A percentile compares a stretch with the other conserved stretches of the same genome.
Conservation (phyloP, 805 yeast genomes). For the Lachancea kluyveri region DNA sequence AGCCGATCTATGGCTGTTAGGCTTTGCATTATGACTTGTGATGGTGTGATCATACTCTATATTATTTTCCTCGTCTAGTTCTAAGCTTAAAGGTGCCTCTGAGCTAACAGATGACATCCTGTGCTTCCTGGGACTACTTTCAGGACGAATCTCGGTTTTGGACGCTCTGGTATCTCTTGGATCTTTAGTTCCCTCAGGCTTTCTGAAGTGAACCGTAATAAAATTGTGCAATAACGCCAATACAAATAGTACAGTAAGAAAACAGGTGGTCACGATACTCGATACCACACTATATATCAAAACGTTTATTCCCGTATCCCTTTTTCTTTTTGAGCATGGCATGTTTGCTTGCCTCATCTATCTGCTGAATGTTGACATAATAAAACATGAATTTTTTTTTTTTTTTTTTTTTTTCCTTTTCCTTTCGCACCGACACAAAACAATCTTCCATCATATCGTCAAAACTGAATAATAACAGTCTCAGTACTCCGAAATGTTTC, state of each 20-base stretch:
- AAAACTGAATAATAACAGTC: too few species aligned
- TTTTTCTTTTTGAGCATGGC: too few species aligned
- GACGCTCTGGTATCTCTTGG: constrained; percentile 28
- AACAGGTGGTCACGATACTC: constrained; percentile 15
- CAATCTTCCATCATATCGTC: too few species aligned
- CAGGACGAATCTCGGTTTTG: constrained; percentile 14
- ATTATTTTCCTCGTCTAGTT: constrained; percentile 18
- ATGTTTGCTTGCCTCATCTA: too few species aligned
- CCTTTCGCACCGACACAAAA: background rate
- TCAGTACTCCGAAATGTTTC: too few species aligned
- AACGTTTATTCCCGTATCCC: too few species aligned
- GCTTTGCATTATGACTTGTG: constrained; percentile 15
- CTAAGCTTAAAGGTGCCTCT: constrained; percentile 13
- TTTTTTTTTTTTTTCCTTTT: background rate
- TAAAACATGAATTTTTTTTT: background rate
- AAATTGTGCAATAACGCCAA: constrained; percentile 29
- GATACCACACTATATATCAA: constrained; percentile 8
- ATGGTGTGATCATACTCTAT: constrained; percentile 28
- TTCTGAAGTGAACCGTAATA: constrained; percentile 20
- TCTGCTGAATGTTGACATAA: background rate
- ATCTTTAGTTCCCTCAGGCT: constrained; percentile 12
- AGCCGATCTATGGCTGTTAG: too few species aligned
- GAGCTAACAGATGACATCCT: constrained; percentile 16
- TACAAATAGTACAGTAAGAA: constrained; percentile 22
- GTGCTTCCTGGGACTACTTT: constrained; percentile 8